Evolutionary conservation across 2,329 filamentous ascomycete species (phyloP).

Genomic region (Hymenoscyphus fraxineus): DNA sequence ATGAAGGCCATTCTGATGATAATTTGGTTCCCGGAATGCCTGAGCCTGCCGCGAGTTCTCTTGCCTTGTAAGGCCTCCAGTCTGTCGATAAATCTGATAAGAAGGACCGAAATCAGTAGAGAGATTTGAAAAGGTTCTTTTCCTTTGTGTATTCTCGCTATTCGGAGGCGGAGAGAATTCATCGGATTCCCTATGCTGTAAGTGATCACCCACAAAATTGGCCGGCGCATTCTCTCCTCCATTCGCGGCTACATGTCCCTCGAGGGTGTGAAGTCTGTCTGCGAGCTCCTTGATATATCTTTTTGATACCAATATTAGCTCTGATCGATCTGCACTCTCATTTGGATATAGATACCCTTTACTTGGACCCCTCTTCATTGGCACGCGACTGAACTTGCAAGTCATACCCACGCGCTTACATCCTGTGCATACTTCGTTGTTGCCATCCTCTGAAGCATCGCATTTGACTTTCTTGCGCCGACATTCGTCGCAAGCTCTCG

Average conservation of each 20-base stretch:
- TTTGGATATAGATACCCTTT: conserved; percentile 63
- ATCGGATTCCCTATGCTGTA: conserved; percentile 41
- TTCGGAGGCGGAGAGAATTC: conserved; percentile 50
- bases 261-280: conserved; percentile 76
- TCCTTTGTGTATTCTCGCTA: conserved; percentile 37
- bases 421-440: conserved; percentile 72
- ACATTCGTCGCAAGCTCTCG: conserved; percentile 84
- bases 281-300: conserved; percentile 91
- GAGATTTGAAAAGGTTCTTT: conserved; percentile 46
- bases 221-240: conserved; percentile 41
- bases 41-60: conserved; percentile 25
- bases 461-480: conserved; percentile 87
- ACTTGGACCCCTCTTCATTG: conserved; percentile 82
- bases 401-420: conserved; percentile 72
- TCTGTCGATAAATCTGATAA: conserved; percentile 36
- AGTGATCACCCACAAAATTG: conserved; percentile 36
- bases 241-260: conserved; percentile 62
- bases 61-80: conserved; percentile 24
- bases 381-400: conserved; percentile 82
- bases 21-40: conserved; percentile 27
- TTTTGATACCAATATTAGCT: conserved; percentile 14
- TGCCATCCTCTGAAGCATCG: conserved; percentile 72
- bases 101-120: conserved; percentile 43
- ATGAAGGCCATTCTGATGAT: conserved; percentile 33
- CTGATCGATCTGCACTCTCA: background rate